A percentile compares a stretch with the other conserved stretches of the same genome.
phyloP scores from a whole-genome alignment of 106 monocot genomes.

The Chionographis japonica region DNA sequence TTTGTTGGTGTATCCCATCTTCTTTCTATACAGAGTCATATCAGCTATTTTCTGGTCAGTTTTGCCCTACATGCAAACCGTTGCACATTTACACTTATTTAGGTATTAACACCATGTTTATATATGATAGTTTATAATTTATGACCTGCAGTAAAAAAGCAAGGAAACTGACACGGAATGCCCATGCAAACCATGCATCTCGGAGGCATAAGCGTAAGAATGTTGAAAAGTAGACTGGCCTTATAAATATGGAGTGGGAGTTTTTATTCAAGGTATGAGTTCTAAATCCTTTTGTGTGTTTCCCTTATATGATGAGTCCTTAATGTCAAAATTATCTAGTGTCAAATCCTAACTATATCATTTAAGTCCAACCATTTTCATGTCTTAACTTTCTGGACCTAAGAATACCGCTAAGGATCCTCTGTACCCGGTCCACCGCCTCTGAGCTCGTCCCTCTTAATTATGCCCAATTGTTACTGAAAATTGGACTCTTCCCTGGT shows the following conservation, averaged over 20 bases:
- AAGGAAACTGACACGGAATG: conserved; percentile 11
- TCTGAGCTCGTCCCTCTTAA: too few species aligned
- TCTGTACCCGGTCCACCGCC: too few species aligned
- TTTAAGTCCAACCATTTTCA: too few species aligned
- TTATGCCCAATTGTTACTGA: too few species aligned
- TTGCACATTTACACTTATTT: not conserved
- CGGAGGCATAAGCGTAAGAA: conserved; percentile 54
- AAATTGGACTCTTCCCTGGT: too few species aligned
- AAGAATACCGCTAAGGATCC: too few species aligned
- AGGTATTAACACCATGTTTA: not conserved
- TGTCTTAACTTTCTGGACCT: too few species aligned
- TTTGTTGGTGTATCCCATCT: conserved; percentile 27
- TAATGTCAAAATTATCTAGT: too few species aligned
- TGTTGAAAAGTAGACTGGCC: conserved; percentile 38
- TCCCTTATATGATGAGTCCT: too few species aligned
- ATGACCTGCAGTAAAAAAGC: conserved; percentile 31
- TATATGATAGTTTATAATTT: not conserved
- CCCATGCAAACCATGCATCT: conserved; percentile 29
- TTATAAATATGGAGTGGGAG: not conserved
- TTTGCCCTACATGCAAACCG: not conserved
- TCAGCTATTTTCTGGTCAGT: conserved; percentile 41
- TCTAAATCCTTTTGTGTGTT: too few species aligned
- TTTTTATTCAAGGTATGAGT: conserved; percentile 13
- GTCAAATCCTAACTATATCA: too few species aligned
- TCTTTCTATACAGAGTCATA: conserved; percentile 22